These are phyloP conservation scores for Pichia nanzhaoensis DNA, from an alignment of 805 yeast genomes.

Conservation along the genomic window DNA sequence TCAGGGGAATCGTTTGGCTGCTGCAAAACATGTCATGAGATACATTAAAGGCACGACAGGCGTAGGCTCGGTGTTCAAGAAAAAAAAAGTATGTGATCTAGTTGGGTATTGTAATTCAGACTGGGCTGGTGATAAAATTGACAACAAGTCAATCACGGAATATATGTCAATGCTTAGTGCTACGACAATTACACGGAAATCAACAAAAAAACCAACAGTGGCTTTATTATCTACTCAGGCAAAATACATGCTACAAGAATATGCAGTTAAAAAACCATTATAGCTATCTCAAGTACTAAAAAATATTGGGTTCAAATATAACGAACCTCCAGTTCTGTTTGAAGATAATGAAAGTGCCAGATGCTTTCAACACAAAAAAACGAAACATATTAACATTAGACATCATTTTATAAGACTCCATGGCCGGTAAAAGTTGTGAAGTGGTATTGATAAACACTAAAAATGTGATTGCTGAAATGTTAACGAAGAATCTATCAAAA, in stretches of 20 bases:
- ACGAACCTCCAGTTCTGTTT: neutral
- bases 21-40: conserved; percentile 4
- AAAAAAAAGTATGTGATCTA: neutral
- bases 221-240: neutral
- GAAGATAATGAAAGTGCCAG: conserved; percentile 4
- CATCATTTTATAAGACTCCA: conserved; percentile 4
- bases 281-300: neutral
- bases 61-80: neutral
- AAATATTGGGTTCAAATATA: neutral
- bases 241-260: conserved; percentile 1
- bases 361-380: conserved; percentile 4
- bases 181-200: conserved; percentile 3
- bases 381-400: conserved; percentile 4
- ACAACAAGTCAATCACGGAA: conserved; percentile 11
- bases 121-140: conserved; percentile 10
- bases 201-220: conserved; percentile 1
- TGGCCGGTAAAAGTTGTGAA: neutral
- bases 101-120: conserved; percentile 13
- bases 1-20: neutral
- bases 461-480: neutral
- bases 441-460: neutral
- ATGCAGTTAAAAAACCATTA: neutral
- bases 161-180: conserved; percentile 5
- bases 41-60: conserved; percentile 4
- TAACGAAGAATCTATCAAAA: neutral